These are phyloP conservation scores for Penicillium sp. DNA, from an alignment of 2,329 filamentous ascomycete genomes.

Conservation along the genomic window DNA sequence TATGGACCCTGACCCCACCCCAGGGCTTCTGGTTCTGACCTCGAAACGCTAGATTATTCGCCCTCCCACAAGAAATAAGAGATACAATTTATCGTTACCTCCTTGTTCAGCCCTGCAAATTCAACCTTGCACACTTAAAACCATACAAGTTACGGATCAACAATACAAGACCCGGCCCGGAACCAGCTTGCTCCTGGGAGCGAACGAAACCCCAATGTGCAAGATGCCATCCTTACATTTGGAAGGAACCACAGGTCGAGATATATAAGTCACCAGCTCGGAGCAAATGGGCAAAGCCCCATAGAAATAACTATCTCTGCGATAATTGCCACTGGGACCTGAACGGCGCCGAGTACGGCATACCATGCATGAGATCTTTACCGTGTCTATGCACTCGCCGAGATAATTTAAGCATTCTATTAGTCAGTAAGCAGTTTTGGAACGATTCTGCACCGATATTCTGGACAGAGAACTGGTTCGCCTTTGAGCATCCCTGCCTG, in stretches of 20 bases:
- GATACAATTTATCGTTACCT: constrained; percentile 10
- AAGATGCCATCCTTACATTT: neutral
- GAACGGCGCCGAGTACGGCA: neutral
- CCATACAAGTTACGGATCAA: neutral
- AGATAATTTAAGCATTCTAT: constrained; percentile 6
- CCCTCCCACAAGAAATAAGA: constrained; percentile 14
- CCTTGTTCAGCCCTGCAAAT: constrained; percentile 17
- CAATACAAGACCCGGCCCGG: constrained; percentile 1
- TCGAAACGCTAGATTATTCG: constrained; percentile 8
- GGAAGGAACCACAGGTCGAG: neutral
- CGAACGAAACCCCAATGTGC: neutral
- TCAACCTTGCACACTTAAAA: constrained; percentile 25
- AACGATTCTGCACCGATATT: constrained; percentile 14
- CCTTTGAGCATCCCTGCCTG: constrained; percentile 13
- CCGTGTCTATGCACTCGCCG: constrained; percentile 13
- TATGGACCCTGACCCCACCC: neutral
- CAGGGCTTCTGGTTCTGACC: neutral
- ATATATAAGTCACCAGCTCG: constrained; percentile 13
- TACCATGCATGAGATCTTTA: constrained; percentile 7
- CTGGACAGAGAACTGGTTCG: constrained; percentile 17
- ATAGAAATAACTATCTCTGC: constrained; percentile 13
- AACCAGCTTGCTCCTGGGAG: neutral
- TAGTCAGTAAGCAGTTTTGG: constrained; percentile 6
- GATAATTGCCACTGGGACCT: constrained; percentile 16
- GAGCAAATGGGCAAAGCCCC: constrained; percentile 12